These are phyloP conservation scores for Eucalyptus melliodora DNA, from an alignment of 345 rosid genomes.

Conservation along the genomic window DNA sequence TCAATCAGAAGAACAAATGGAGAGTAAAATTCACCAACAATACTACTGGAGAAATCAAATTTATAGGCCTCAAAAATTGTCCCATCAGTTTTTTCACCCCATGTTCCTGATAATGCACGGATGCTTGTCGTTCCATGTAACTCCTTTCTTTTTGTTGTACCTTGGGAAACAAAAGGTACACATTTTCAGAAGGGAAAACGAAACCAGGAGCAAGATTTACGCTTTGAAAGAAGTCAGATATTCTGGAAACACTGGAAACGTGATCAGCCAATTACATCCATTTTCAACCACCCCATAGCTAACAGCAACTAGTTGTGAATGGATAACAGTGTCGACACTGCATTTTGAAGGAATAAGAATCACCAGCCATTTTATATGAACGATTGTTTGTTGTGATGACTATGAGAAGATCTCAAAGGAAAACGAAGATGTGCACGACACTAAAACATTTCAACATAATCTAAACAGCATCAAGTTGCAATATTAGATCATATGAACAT, in stretches of 20 bases:
- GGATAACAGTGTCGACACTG: background rate
- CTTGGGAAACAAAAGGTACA: background rate
- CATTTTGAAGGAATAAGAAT: background rate
- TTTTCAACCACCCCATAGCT: background rate
- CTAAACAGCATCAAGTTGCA: background rate
- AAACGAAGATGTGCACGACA: background rate
- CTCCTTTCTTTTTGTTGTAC: slow-evolving; percentile 90
- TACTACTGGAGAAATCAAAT: slow-evolving; percentile 46
- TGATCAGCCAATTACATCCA: background rate
- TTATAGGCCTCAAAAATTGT: slow-evolving; percentile 59
- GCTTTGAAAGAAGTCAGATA: background rate
- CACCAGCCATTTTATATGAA: background rate
- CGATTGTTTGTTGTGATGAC: background rate
- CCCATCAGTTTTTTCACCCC: slow-evolving; percentile 47
- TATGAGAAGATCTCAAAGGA: background rate
- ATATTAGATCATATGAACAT: background rate
- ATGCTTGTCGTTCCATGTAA: slow-evolving; percentile 58
- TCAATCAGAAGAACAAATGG: slow-evolving; percentile 58
- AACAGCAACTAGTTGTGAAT: background rate
- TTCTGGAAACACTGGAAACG: background rate
- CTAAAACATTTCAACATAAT: background rate
- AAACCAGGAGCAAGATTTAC: background rate
- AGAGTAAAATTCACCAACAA: slow-evolving; percentile 26
- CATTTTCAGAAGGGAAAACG: background rate
- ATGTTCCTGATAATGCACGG: slow-evolving; percentile 54